Base-by-base conservation (phyloP, 352 stramenopile genomes). In the Thalassiosira hispida region DNA sequence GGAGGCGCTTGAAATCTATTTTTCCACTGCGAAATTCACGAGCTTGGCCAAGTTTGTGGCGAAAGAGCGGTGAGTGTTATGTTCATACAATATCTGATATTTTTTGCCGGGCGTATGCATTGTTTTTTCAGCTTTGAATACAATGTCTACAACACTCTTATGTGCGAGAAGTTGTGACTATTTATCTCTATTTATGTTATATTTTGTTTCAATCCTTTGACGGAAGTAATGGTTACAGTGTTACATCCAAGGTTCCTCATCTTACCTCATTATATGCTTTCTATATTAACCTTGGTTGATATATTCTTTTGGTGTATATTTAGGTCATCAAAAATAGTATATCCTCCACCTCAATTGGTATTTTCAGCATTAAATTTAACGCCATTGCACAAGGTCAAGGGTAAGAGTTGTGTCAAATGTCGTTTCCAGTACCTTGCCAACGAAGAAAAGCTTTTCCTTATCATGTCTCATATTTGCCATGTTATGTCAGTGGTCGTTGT, bases 351-450 rank as follows among this genome's bases (percentile, higher is more conserved):
- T 2, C 40, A 86, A 18, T 91, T 97, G 33, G 91, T 96, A 12
- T 98, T 98, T 75, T 92, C 95, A 0, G 91, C 95, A 2, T 86
- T 98, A 59, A 95, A 96, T 70, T 87, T 95, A 49, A 97, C 89
- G 59, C 87, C 94, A 8, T 93, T 98, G 55, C 83, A 93, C 31
- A 82, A 90, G 27, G 86, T 98, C 22, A 97, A 97, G 49, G 68
- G 68, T 77, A 44, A 61, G 57, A 29, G 25, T 18, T 16, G 51
- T 12, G 20, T 38, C 25, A 5, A 14, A 35, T 16, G 49, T 49
- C 2, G 18, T 47, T 14, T 60, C 38, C 5, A 66, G 25, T 53
- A 35, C 16, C 29, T 25, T 2, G 31, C 22, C 2, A 29, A 33
- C 33, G 1, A 5, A 18, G 0, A 31, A 53, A 49, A 20, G 4